Conservation (phyloP, 2,329 filamentous ascomycete species). For the Exophiala lecanii-corni region DNA sequence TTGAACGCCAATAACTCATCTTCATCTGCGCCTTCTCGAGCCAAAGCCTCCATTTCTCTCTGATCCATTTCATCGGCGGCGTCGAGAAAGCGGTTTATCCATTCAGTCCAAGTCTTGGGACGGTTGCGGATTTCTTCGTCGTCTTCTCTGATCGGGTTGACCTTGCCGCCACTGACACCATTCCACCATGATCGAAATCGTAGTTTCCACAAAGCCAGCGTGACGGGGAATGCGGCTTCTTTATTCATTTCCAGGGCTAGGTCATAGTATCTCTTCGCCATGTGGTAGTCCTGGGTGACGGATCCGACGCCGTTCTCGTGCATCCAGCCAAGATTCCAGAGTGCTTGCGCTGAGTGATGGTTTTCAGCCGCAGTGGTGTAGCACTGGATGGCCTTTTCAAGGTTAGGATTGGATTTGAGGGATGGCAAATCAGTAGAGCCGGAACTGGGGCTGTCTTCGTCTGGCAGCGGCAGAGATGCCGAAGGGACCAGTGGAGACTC, state of each 20-base stretch:
- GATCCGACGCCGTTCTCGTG: constrained; percentile 87
- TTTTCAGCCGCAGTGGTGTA: constrained; percentile 90
- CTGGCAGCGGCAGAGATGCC: constrained; percentile 3
- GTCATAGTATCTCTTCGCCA: constrained; percentile 95
- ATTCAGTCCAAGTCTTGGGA: constrained; percentile 75
- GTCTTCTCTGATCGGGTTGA: constrained; percentile 90
- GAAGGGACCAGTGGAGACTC: constrained; percentile 39
- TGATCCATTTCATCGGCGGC: constrained; percentile 60
- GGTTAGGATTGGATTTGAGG: constrained; percentile 44
- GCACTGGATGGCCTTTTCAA: constrained; percentile 85
- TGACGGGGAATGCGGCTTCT: constrained; percentile 91
- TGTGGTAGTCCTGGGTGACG: constrained; percentile 89
- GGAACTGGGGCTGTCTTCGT: neutral
- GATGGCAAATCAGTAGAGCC: constrained; percentile 1
- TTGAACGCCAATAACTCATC: constrained; percentile 40
- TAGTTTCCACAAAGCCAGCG: constrained; percentile 80
- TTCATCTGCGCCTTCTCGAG: constrained; percentile 36
- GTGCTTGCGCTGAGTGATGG: constrained; percentile 85
- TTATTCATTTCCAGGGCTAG: constrained; percentile 84
- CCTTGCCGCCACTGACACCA: constrained; percentile 77
- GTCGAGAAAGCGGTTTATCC: constrained; percentile 79
- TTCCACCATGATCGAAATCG: constrained; percentile 90
- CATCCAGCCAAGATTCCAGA: constrained; percentile 99
- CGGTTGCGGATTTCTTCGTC: constrained; percentile 49
- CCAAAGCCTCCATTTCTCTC: constrained; percentile 56